phyloP scores from a whole-genome alignment of 768 basidiomycete genomes.

The Russula ochroleuca region DNA sequence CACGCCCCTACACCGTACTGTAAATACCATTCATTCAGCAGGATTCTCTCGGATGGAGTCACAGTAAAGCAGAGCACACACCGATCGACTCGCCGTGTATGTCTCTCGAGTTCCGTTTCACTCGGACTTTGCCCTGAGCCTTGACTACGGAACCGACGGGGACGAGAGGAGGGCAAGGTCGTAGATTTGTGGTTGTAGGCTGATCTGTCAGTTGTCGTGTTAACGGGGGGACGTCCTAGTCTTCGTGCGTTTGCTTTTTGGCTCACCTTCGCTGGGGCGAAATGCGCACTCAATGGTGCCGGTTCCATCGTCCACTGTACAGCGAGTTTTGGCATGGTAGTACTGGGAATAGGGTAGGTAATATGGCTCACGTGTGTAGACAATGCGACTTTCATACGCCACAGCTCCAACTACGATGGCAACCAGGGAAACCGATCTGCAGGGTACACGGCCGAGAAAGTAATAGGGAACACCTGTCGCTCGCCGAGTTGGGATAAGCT shows the following conservation, averaged over 20 bases:
- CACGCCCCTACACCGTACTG: constrained; percentile 20
- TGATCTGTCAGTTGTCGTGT: background rate
- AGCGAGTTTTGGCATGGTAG: constrained; percentile 6
- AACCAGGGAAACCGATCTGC: constrained; percentile 55
- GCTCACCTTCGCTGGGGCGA: constrained; percentile 25
- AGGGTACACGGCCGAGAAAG: constrained; percentile 70
- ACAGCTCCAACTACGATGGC: constrained; percentile 64
- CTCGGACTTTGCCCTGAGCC: constrained; percentile 20
- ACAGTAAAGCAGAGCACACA: background rate
- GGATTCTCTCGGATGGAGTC: background rate
- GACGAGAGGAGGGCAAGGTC: background rate
- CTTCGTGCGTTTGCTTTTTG: background rate
- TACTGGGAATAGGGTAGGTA: background rate
- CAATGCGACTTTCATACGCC: constrained; percentile 52
- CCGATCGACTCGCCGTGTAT: constrained; percentile 21
- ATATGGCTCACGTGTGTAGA: constrained; percentile 51
- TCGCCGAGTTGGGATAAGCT: constrained; percentile 1
- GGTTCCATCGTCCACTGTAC: constrained; percentile 72
- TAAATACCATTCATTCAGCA: constrained; percentile 7
- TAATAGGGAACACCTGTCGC: constrained; percentile 53
- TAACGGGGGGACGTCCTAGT: too few relatives aligned
- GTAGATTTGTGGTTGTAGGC: background rate
- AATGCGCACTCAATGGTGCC: constrained; percentile 65
- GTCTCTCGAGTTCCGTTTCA: constrained; percentile 14
- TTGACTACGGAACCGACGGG: constrained; percentile 22